phyloP scores from a whole-genome alignment of 176 grass and related monocot species.

The Oryza meridionalis region DNA sequence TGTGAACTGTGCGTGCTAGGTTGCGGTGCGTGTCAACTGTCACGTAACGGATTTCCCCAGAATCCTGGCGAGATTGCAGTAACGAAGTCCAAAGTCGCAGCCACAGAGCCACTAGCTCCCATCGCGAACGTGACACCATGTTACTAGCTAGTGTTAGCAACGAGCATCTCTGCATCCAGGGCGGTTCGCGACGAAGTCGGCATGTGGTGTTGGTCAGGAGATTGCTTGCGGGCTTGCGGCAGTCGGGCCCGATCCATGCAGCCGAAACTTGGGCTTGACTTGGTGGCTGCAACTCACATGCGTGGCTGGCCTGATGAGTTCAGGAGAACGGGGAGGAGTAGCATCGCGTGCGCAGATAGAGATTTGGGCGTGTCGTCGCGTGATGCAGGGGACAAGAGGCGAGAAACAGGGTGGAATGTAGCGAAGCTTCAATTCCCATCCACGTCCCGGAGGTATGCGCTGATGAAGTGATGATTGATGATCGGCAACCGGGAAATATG shows the following conservation, averaged over 20 bases:
- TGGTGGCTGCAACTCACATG: not conserved
- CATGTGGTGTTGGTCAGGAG: not conserved
- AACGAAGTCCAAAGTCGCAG: constrained; percentile 31
- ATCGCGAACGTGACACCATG: not conserved
- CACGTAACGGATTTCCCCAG: not conserved
- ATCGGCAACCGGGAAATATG: no score
- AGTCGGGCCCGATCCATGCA: constrained; percentile 4
- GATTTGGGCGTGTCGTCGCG: not conserved
- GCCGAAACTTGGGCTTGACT: not conserved
- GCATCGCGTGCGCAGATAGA: not conserved
- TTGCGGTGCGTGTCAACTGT: not conserved
- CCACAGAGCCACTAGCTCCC: constrained; percentile 8
- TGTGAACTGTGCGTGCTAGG: not conserved
- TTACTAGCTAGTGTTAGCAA: not conserved
- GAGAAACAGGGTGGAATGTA: not conserved
- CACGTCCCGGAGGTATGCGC: not conserved
- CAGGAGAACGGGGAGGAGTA: not conserved
- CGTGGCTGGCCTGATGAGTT: not conserved
- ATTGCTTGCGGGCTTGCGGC: constrained; percentile 31
- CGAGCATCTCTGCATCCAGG: not conserved
- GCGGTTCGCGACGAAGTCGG: constrained; percentile 19
- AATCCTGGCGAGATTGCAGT: constrained; percentile 27
- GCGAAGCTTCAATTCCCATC: not conserved
- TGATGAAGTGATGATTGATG: not conserved
- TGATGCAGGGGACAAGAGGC: not conserved